Conservation (phyloP, 2,329 filamentous ascomycete genomes). For the Ceratocystis harringtonii region DNA sequence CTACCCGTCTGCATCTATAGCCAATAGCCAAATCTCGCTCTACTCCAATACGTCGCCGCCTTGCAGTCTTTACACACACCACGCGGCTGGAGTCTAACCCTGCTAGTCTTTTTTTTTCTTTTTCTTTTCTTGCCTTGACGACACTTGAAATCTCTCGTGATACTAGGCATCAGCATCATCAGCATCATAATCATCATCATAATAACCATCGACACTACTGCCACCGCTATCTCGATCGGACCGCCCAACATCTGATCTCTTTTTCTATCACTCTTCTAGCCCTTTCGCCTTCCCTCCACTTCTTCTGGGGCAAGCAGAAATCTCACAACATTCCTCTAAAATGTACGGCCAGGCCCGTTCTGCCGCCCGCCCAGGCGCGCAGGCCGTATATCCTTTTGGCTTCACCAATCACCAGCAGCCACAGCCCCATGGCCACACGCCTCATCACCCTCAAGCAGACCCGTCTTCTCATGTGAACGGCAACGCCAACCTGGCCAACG, state of each 20-base stretch:
- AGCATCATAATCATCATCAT: not conserved
- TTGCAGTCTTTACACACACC: not conserved
- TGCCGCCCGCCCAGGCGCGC: constrained; percentile 14
- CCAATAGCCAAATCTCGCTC: not conserved
- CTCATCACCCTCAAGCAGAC: constrained; percentile 47
- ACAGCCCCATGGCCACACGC: constrained; percentile 41
- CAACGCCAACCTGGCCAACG: constrained; percentile 31
- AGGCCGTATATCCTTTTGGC: constrained; percentile 35
- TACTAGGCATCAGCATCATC: not conserved
- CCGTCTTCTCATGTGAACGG: constrained; percentile 38
- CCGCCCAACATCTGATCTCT: not conserved
- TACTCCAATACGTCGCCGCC: not conserved
- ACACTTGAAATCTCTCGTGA: not conserved
- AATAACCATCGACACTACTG: not conserved
- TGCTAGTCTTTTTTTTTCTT: not conserved
- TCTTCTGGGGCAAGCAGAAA: not conserved
- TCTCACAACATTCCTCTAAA: not conserved
- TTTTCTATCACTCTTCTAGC: not conserved
- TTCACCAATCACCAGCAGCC: constrained; percentile 55
- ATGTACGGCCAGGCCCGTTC: constrained; percentile 11
- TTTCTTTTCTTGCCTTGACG: not conserved
- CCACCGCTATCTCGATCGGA: not conserved
- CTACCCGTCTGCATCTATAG: not conserved
- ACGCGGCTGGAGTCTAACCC: not conserved
- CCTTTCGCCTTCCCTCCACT: not conserved